Conservation (phyloP, 345 rosid genomes). For the Acer campestre region DNA sequence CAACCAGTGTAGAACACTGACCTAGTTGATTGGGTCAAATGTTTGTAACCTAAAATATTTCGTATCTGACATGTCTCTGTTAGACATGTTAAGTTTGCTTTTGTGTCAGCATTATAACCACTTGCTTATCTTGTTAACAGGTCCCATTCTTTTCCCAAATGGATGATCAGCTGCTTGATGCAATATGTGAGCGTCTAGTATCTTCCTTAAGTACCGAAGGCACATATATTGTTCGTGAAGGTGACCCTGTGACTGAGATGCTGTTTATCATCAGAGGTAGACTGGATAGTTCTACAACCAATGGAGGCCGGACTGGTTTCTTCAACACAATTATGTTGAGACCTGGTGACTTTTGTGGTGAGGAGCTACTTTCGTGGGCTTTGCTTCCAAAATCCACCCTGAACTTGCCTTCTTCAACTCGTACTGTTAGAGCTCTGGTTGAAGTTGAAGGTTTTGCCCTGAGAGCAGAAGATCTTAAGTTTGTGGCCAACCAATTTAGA, state of each 20-base stretch:
- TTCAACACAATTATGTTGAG: slow-evolving; percentile 77
- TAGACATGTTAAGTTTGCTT: not conserved
- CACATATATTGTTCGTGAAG: slow-evolving; percentile 88
- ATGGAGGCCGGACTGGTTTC: slow-evolving; percentile 95
- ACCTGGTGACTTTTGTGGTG: slow-evolving; percentile 95
- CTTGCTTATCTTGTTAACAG: slow-evolving; percentile 37
- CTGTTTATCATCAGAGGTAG: slow-evolving; percentile 85
- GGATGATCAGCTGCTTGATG: slow-evolving; percentile 96
- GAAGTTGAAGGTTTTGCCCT: slow-evolving; percentile 98
- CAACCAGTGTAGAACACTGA: not conserved
- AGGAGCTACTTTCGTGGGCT: slow-evolving; percentile 96
- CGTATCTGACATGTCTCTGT: not conserved
- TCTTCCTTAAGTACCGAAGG: slow-evolving; percentile 82
- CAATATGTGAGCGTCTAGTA: slow-evolving; percentile 85
- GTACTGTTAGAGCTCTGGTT: slow-evolving; percentile 80
- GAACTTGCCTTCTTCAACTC: slow-evolving; percentile 85
- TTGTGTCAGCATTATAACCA: not conserved
- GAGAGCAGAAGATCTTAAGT: slow-evolving; percentile 87
- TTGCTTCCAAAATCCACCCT: slow-evolving; percentile 74
- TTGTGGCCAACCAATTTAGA: slow-evolving; percentile 89
- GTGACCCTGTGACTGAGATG: slow-evolving; percentile 92
- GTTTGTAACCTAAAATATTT: not conserved
- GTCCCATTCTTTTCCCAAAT: slow-evolving; percentile 94
- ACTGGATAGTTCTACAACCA: slow-evolving; percentile 88
- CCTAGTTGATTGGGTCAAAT: not conserved